Percentiles rank a stretch among this genome's conserved stretches.
Evolutionary conservation across 192 early-diverging fungal species (phyloP).

Genomic region (Mortierella antarctica): DNA sequence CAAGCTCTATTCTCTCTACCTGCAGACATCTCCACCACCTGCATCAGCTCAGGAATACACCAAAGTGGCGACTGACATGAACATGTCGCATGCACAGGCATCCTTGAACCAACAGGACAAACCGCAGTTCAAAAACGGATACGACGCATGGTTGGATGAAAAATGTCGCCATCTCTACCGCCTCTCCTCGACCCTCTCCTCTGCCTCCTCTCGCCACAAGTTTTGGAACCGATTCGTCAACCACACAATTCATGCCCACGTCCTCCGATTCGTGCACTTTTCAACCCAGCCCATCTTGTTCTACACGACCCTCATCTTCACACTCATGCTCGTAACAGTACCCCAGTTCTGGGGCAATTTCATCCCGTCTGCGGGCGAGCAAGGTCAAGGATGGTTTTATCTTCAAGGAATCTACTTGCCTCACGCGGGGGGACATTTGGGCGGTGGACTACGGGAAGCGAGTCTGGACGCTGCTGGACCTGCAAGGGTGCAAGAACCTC

Average conservation of each 20-base stretch:
- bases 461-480: slow-evolving; percentile 41
- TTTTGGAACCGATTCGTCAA: slow-evolving; percentile 49
- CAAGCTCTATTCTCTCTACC: slow-evolving; percentile 48
- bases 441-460: slow-evolving; percentile 24
- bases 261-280: slow-evolving; percentile 49
- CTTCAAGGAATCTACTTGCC: slow-evolving; percentile 47
- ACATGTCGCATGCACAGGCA: neutral
- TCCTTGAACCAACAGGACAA: neutral
- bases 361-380: slow-evolving; percentile 44
- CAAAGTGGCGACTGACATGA: neutral
- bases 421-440: slow-evolving; percentile 28
- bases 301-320: slow-evolving; percentile 39
- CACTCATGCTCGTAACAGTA: slow-evolving; percentile 46
- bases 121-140: slow-evolving; percentile 37
- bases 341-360: slow-evolving; percentile 46
- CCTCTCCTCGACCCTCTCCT: slow-evolving; percentile 41
- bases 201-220: slow-evolving; percentile 6
- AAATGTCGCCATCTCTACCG: slow-evolving; percentile 46
- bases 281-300: slow-evolving; percentile 46
- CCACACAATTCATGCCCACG: slow-evolving; percentile 46
- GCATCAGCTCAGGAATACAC: neutral
- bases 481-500: slow-evolving; percentile 15
- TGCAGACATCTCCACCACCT: slow-evolving; percentile 49
- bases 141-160: slow-evolving; percentile 44
- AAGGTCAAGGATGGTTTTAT: slow-evolving; percentile 48